Percentiles rank a stretch among this genome's conserved stretches.
These are phyloP conservation scores for Acorus calamus DNA, from an alignment of 106 monocot species.

Conservation along the genomic window DNA sequence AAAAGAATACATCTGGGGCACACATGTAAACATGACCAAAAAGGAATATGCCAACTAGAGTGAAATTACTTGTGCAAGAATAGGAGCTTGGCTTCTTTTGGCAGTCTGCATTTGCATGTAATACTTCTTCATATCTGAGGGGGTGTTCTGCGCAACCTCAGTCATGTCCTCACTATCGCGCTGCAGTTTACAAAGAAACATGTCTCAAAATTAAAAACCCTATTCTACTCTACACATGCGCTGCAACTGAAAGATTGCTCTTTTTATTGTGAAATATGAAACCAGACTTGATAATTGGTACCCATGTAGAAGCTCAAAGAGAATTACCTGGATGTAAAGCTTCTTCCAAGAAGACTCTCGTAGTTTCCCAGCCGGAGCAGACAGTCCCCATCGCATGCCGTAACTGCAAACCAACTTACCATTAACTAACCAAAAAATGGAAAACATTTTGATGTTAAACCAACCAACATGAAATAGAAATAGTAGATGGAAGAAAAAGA, in stretches of 20 bases:
- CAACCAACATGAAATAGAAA: no score
- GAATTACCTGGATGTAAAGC: slow-evolving; percentile 78
- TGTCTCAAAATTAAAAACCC: no score
- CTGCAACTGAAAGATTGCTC: no score
- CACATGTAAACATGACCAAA: neutral
- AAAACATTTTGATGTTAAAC: no score
- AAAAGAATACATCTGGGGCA: no score
- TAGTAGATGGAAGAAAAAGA: no score
- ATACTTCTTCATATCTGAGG: slow-evolving; percentile 84
- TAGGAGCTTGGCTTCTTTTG: slow-evolving; percentile 94
- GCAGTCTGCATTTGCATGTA: slow-evolving; percentile 99
- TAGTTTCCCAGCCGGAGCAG: slow-evolving; percentile 41
- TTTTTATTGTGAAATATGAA: neutral
- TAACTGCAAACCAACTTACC: slow-evolving; percentile 38
- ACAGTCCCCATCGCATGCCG: slow-evolving; percentile 82
- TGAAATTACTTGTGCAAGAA: slow-evolving; percentile 63
- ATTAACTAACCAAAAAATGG: no score
- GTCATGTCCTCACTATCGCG: slow-evolving; percentile 91
- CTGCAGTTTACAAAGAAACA: neutral
- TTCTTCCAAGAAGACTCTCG: slow-evolving; percentile 91
- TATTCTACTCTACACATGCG: no score
- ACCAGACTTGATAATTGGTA: neutral
- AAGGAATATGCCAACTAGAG: neutral
- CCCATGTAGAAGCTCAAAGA: neutral
- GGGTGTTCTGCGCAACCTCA: slow-evolving; percentile 77